A percentile compares a stretch with the other conserved stretches of the same genome.
Evolutionary conservation across 306 rosid genomes (phyloP).

Genomic region (Cicer pinnatifidum): DNA sequence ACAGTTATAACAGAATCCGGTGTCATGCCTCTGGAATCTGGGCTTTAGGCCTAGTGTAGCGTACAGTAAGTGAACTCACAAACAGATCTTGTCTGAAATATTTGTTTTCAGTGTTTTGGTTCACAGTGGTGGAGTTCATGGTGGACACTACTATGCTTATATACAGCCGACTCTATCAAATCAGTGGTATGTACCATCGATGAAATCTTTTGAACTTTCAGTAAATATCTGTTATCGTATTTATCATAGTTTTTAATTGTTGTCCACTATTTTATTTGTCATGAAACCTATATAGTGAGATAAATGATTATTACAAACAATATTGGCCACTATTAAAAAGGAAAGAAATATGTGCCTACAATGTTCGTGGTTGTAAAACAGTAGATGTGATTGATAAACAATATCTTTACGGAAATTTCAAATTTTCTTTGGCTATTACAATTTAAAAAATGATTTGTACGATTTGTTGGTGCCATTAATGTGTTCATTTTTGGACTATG

Average conservation of each 20-base stretch:
- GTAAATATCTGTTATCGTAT: conserved; percentile 6
- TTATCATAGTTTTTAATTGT: conserved; percentile 10
- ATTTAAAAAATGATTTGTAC: background rate
- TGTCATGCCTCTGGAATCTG: no score
- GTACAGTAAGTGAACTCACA: no score
- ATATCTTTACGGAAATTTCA: background rate
- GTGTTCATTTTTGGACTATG: background rate
- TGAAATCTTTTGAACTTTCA: conserved; percentile 17
- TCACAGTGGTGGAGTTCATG: conserved; percentile 96
- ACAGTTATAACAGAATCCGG: no score
- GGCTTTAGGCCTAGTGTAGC: no score
- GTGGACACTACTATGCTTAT: conserved; percentile 94
- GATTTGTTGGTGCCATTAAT: conserved; percentile 18
- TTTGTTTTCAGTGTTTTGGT: conserved; percentile 84
- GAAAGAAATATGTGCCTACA: conserved; percentile 5
- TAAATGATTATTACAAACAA: background rate
- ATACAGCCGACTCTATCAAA: conserved; percentile 87
- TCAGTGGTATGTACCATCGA: conserved; percentile 69
- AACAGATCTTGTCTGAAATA: conserved; percentile 13
- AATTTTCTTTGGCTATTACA: background rate
- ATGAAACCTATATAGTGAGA: conserved; percentile 6
- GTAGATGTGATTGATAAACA: background rate
- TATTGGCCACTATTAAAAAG: background rate
- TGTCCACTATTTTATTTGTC: conserved; percentile 25
- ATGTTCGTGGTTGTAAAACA: background rate